Conservation (phyloP, 768 basidiomycete genomes). For the Lactifluus subvellereus region DNA sequence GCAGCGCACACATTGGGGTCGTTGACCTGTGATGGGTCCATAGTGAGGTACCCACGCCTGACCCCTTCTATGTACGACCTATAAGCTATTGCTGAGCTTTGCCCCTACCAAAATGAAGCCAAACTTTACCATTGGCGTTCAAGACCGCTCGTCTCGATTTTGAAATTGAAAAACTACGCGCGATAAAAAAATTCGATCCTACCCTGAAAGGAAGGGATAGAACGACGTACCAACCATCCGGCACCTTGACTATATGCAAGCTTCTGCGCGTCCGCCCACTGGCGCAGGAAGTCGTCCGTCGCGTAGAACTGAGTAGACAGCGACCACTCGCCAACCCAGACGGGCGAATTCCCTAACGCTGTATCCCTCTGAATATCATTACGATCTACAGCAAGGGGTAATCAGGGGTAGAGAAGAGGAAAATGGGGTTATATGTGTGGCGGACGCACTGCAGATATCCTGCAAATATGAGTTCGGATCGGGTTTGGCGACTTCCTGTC, state of each 20-base stretch:
- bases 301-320: conserved; percentile 61
- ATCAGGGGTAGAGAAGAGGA: neutral
- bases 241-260: conserved; percentile 50
- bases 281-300: conserved; percentile 50
- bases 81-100: neutral
- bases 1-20: conserved; percentile 58
- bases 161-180: conserved; percentile 67
- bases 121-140: conserved; percentile 55
- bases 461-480: conserved; percentile 59
- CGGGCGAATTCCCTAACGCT: conserved; percentile 40
- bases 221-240: conserved; percentile 58
- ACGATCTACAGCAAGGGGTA: conserved; percentile 42
- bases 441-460: conserved; percentile 61
- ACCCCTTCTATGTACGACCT: conserved; percentile 68
- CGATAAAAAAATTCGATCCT: neutral
- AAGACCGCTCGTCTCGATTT: conserved; percentile 47
- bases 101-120: neutral
- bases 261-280: conserved; percentile 79
- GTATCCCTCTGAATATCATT: conserved; percentile 47
- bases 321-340: conserved; percentile 57
- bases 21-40: conserved; percentile 51
- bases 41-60: conserved; percentile 52
- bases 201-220: neutral
- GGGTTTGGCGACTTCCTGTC: conserved; percentile 64
- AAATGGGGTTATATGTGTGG: neutral